Percentiles rank a stretch among this genome's conserved stretches.
phyloP scores from a whole-genome alignment of 2,329 filamentous ascomycete species.

The Fusarium lyarnte region DNA sequence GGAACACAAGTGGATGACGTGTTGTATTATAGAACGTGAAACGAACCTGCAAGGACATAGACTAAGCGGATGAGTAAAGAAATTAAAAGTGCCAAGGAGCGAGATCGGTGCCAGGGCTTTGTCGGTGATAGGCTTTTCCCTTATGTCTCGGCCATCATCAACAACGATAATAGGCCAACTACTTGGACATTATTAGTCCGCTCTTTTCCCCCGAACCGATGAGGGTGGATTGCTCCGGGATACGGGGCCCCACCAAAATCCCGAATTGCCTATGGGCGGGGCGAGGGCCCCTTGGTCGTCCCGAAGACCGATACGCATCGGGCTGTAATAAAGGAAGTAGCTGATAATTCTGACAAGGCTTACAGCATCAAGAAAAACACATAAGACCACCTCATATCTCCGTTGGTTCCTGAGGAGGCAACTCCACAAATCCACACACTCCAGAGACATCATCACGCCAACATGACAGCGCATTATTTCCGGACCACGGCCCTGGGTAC shows the following conservation, averaged over 20 bases:
- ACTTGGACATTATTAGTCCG: not conserved
- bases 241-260: not conserved
- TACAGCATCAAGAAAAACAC: not conserved
- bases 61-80: not conserved
- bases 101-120: not conserved
- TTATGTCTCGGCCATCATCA: too few species aligned
- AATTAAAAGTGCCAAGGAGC: not conserved
- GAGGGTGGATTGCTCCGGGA: not conserved
- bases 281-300: not conserved
- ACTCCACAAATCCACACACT: not conserved
- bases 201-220: not conserved
- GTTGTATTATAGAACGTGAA: not conserved
- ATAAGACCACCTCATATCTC: not conserved
- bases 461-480: not conserved
- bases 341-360: not conserved
- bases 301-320: not conserved
- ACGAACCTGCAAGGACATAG: too few species aligned
- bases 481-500: not conserved
- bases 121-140: not conserved
- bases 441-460: not conserved
- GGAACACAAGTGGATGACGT: not conserved
- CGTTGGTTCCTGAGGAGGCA: not conserved
- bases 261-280: not conserved
- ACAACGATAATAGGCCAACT: not conserved
- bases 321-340: not conserved